phyloP scores from a whole-genome alignment of 805 yeast genomes.

The Saccharomyces mikatae region DNA sequence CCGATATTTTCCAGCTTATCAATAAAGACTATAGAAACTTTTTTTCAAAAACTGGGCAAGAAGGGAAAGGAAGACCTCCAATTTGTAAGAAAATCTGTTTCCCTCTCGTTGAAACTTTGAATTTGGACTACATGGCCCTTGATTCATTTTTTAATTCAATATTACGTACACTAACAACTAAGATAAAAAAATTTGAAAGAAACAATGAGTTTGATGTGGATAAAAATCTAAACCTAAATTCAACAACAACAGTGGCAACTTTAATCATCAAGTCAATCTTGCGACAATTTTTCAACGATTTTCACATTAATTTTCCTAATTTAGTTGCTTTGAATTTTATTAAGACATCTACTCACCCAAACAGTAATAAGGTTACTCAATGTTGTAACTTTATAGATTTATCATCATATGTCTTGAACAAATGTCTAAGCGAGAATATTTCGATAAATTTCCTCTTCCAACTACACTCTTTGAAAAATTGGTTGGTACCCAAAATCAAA shows the following conservation, averaged over 20 bases:
- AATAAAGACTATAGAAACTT: background rate
- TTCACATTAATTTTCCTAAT: constrained; percentile 10
- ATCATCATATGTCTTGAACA: constrained; percentile 12
- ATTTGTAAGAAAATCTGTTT: constrained; percentile 10
- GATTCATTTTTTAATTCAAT: constrained; percentile 16
- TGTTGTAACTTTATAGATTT: constrained; percentile 17
- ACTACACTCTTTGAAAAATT: constrained; percentile 22
- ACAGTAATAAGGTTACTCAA: constrained; percentile 7
- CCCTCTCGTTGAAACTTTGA: constrained; percentile 8
- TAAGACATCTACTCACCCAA: background rate
- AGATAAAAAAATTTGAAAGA: background rate
- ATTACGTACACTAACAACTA: background rate
- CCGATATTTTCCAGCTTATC: constrained; percentile 4
- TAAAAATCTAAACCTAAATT: background rate
- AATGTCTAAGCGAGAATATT: constrained; percentile 7
- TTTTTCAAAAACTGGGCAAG: constrained; percentile 6
- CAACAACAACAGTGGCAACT: background rate
- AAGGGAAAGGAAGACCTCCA: background rate
- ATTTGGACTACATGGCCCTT: constrained; percentile 15
- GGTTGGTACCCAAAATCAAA: constrained; percentile 16
- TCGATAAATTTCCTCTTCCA: constrained; percentile 12
- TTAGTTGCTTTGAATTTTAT: constrained; percentile 10
- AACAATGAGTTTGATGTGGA: background rate
- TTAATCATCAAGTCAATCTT: constrained; percentile 9
- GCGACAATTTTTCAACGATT: constrained; percentile 6